Evolutionary conservation across 2,329 filamentous ascomycete genomes (phyloP).

Genomic region (Dactylellina haptotyla): DNA sequence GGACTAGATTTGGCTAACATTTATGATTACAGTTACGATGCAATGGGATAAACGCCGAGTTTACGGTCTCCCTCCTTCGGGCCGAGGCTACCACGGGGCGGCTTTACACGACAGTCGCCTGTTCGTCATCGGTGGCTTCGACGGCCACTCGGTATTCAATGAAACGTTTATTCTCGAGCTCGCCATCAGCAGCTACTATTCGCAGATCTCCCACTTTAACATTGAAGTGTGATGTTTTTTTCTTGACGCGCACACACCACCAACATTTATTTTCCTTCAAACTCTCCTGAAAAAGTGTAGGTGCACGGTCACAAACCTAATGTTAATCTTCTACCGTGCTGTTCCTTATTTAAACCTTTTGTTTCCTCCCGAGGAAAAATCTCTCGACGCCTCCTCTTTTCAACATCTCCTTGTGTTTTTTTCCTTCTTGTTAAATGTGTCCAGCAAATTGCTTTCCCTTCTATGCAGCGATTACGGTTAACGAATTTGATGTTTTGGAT

Average conservation of each 20-base stretch:
- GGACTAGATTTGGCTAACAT: not conserved
- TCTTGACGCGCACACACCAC: not conserved
- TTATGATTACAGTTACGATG: constrained; percentile 69
- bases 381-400: constrained; percentile 16
- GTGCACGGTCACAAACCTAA: constrained; percentile 9
- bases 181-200: constrained; percentile 76
- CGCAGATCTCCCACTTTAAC: constrained; percentile 77
- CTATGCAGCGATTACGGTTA: constrained; percentile 50
- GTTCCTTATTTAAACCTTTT: constrained; percentile 35
- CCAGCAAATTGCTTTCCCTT: constrained; percentile 33
- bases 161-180: constrained; percentile 75
- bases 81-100: constrained; percentile 74
- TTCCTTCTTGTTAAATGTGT: constrained; percentile 38
- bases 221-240: constrained; percentile 69
- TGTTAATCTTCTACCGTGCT: constrained; percentile 38
- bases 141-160: constrained; percentile 72
- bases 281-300: not conserved
- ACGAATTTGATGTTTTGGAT: constrained; percentile 26
- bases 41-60: constrained; percentile 75
- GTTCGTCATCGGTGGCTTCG: constrained; percentile 74
- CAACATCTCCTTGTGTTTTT: constrained; percentile 4
- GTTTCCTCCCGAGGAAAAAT: too few species aligned
- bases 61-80: constrained; percentile 72
- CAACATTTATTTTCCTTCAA: not conserved
- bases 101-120: constrained; percentile 74